These are phyloP conservation scores for Calvatia gigantea DNA, from an alignment of 768 basidiomycete species.

Conservation along the genomic window DNA sequence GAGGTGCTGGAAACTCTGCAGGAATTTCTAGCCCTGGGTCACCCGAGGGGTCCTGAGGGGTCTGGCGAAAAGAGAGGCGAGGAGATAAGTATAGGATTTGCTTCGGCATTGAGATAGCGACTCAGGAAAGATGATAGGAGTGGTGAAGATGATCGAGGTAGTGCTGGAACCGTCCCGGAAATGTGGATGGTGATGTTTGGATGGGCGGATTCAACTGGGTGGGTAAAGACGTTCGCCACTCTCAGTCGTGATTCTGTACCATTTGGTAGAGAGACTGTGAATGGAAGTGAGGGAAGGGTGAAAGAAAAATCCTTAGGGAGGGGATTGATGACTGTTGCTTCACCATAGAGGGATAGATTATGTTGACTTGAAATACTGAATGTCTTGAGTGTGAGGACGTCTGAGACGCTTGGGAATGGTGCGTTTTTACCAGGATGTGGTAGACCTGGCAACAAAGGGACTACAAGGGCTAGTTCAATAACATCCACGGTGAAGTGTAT, in stretches of 20 bases:
- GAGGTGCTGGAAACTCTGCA: conserved; percentile 62
- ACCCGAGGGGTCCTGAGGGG: not conserved
- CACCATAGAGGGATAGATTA: conserved; percentile 42
- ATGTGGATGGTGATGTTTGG: conserved; percentile 65
- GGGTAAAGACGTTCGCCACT: conserved; percentile 51
- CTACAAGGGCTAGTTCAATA: conserved; percentile 31
- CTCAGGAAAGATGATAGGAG: conserved; percentile 60
- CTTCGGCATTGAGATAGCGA: conserved; percentile 55
- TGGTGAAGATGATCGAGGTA: conserved; percentile 34
- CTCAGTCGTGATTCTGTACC: conserved; percentile 28
- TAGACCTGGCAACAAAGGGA: conserved; percentile 62
- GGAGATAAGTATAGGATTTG: conserved; percentile 56
- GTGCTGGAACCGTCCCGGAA: conserved; percentile 53
- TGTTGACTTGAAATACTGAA: conserved; percentile 40
- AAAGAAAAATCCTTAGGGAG: conserved; percentile 45
- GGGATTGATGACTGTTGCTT: conserved; percentile 59
- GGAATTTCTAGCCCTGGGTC: conserved; percentile 43
- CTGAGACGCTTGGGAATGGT: conserved; percentile 52
- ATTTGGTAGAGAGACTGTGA: conserved; percentile 51
- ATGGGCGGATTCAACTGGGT: conserved; percentile 57
- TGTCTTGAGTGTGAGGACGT: conserved; percentile 57
- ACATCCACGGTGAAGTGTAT: not conserved
- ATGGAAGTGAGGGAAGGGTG: conserved; percentile 56
- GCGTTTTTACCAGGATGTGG: conserved; percentile 50
- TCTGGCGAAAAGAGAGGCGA: conserved; percentile 34